phyloP scores from a whole-genome alignment of 495 filamentous ascomycete species.

The Xylaria nigripes region DNA sequence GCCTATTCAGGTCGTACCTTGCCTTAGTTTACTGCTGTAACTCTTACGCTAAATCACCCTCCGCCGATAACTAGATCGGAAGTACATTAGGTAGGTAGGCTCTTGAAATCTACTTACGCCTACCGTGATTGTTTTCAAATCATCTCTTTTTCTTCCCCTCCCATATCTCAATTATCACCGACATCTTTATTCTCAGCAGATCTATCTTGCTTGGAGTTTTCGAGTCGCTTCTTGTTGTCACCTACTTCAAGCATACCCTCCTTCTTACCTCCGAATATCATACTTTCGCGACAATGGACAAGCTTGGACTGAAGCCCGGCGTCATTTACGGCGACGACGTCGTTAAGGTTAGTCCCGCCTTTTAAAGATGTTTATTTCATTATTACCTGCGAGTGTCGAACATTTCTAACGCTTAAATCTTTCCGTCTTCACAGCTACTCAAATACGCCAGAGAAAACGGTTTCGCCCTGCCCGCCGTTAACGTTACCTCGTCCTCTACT shows the following conservation, averaged over 20 bases:
- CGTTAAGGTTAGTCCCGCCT: slow-evolving; percentile 33
- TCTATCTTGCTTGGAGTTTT: neutral
- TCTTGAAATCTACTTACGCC: neutral
- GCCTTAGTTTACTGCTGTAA: neutral
- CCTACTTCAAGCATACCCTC: neutral
- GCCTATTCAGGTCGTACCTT: neutral
- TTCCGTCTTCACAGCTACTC: slow-evolving; percentile 50
- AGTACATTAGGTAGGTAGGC: too few relatives aligned
- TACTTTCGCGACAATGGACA: slow-evolving; percentile 14
- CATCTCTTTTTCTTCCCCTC: neutral
- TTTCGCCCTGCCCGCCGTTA: slow-evolving; percentile 89
- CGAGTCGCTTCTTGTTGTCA: neutral
- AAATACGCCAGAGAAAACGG: slow-evolving; percentile 73
- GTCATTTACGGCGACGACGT: slow-evolving; percentile 88
- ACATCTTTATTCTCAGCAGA: neutral
- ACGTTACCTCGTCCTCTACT: slow-evolving; percentile 88
- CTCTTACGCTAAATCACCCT: neutral
- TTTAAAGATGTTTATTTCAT: neutral
- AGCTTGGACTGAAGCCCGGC: slow-evolving; percentile 66
- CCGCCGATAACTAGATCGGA: neutral
- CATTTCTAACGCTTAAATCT: neutral
- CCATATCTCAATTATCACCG: slow-evolving; percentile 2
- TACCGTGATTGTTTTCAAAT: neutral
- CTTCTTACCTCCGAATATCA: neutral
- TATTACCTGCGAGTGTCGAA: neutral